phyloP scores from a whole-genome alignment of 139 green algal genomes.

The Microglena sp. region DNA sequence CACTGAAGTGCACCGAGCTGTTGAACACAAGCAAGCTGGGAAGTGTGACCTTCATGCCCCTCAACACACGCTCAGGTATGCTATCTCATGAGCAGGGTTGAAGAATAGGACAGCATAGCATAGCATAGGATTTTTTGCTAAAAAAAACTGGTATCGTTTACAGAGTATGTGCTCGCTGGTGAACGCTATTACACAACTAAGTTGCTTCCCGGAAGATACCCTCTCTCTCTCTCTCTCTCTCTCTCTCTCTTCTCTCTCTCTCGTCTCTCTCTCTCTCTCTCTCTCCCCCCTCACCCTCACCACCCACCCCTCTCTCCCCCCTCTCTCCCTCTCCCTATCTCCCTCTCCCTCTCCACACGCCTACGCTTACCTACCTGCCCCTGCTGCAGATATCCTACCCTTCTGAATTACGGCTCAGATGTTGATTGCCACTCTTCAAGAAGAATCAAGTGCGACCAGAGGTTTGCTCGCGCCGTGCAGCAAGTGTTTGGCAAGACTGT shows the following conservation, averaged over 20 bases:
- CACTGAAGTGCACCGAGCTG: conserved; percentile 40
- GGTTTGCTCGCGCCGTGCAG: neutral
- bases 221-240: no score
- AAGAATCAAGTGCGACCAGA: conserved; percentile 5
- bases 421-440: no score
- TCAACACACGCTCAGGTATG: conserved; percentile 47
- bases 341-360: no score
- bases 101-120: no score
- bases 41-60: conserved; percentile 88
- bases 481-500: conserved; percentile 68
- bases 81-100: conserved; percentile 48
- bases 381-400: no score
- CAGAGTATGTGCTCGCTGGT: neutral
- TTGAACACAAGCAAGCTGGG: conserved; percentile 63
- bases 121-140: neutral
- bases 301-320: no score
- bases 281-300: no score
- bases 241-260: no score
- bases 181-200: neutral
- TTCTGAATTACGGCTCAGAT: no score
- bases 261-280: neutral
- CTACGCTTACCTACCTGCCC: no score
- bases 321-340: no score
- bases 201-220: neutral
- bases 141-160: no score